These are phyloP conservation scores for Coemansia sp. DNA, from an alignment of 192 early-diverging fungal genomes.

Conservation along the genomic window DNA sequence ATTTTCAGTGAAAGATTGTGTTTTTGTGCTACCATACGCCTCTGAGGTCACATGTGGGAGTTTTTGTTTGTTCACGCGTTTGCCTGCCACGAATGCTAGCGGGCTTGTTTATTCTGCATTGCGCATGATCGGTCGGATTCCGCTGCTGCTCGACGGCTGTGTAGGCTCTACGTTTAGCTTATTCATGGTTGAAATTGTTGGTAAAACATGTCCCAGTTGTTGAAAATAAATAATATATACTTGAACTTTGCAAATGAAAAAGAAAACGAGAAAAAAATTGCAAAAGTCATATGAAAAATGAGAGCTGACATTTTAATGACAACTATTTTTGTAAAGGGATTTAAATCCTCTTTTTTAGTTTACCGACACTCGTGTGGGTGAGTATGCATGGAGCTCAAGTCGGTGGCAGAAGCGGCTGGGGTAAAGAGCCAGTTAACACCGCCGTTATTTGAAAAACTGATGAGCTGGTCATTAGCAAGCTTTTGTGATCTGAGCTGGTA, in stretches of 20 bases:
- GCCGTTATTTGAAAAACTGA: neutral
- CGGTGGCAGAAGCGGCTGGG: neutral
- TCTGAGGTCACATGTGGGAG: too few relatives aligned
- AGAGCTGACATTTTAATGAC: neutral
- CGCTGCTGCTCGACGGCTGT: too few relatives aligned
- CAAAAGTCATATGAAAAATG: neutral
- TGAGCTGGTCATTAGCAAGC: neutral
- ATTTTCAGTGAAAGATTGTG: neutral
- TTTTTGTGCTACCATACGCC: neutral
- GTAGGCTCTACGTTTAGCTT: too few relatives aligned
- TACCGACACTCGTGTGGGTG: neutral
- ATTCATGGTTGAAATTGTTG: too few relatives aligned
- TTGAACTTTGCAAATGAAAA: neutral
- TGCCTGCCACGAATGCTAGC: neutral
- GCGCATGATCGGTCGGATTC: too few relatives aligned
- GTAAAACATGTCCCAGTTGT: too few relatives aligned
- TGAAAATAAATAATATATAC: neutral
- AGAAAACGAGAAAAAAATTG: neutral
- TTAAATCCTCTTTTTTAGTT: too few relatives aligned
- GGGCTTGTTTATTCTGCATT: neutral
- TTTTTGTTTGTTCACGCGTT: neutral
- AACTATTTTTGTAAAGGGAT: too few relatives aligned
- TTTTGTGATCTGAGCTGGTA: neutral
- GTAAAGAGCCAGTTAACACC: conserved; percentile 6
- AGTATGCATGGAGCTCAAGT: neutral